Base-by-base conservation (phyloP, 352 stramenopile species). In the Globisporangium yorkense region DNA sequence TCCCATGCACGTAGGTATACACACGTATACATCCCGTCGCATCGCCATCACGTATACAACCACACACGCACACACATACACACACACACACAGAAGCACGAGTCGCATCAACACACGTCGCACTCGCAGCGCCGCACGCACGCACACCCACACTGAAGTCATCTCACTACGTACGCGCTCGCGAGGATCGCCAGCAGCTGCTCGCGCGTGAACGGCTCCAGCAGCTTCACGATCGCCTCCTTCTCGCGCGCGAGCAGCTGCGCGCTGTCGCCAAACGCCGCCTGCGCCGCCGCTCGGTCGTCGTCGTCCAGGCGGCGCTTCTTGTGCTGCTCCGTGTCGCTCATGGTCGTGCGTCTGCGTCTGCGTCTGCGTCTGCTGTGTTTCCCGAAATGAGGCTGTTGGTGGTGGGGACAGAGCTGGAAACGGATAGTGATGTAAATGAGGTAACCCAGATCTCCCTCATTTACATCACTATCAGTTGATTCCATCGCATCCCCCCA, bases 121-220 rank as follows among this genome's bases (percentile, higher is more conserved):
- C 35, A 58, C 27, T 37, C 60, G 49, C 21, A 56, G 9, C 54
- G 7, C 51, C 54, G 20, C 35, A 60, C 39, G 47, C 8, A 62
- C 40, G 24, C 53, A 39, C 39, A 27, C 45, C n/a, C 15, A 47
- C 13, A 62, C 37, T 41, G 21, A 61, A 27, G 24, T 27, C 43
- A 50, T 29, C 20, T 47, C 50, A 20, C 35, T 20, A 74, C 74
- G 63, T 89, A 92, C 82, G 80, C 82, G 52, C 65, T 75, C 37
- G 77, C 62, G 54, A 92, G 63, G 56, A 89, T 88, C 64, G 81
- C 75, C 41, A 86, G 41, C 43, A 92, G 58, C 59, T 89, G 74
- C 39, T 88, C 74, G 47, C 73, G 65, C 48, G 82, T 70, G 40
- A 89, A 84, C 2, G 77, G 68, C 54, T 74, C 66, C 12, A 92